Conservation (phyloP, 257 asterid species). For the Oldenlandia corymbosa region DNA sequence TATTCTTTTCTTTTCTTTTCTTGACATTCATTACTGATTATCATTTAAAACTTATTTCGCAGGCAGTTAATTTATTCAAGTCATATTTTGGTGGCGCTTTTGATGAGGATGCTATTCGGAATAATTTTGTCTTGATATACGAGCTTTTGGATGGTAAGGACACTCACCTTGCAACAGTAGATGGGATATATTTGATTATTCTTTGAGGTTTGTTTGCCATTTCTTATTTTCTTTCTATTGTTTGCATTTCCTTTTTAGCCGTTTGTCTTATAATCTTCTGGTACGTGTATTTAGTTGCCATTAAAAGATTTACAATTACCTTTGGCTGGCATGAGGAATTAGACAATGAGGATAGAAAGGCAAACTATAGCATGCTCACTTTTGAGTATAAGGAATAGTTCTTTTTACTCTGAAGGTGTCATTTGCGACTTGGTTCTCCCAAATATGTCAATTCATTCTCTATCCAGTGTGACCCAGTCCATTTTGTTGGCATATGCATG, state of each 20-base stretch:
- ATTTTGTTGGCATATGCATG: background rate
- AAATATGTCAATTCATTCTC: background rate
- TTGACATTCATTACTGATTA: background rate
- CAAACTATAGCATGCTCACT: background rate
- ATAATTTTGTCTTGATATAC: slow-evolving; percentile 86
- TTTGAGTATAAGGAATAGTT: background rate
- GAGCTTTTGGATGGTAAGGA: slow-evolving; percentile 87
- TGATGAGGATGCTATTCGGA: slow-evolving; percentile 99
- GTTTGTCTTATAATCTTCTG: background rate
- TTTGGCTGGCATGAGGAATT: background rate
- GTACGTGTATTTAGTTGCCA: background rate
- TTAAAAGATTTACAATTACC: background rate
- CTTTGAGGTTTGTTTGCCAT: background rate
- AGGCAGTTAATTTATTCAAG: slow-evolving; percentile 94
- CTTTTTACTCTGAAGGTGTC: background rate
- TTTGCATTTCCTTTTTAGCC: background rate
- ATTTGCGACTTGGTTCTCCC: background rate
- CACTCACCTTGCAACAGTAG: background rate
- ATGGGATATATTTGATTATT: background rate
- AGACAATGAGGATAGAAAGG: background rate
- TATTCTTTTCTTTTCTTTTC: background rate
- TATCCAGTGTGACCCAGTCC: background rate
- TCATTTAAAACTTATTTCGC: slow-evolving; percentile 18
- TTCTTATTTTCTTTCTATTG: background rate
- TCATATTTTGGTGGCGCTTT: slow-evolving; percentile 97